phyloP scores from a whole-genome alignment of 2,329 filamentous ascomycete genomes.

The Sporothrix sp. region DNA sequence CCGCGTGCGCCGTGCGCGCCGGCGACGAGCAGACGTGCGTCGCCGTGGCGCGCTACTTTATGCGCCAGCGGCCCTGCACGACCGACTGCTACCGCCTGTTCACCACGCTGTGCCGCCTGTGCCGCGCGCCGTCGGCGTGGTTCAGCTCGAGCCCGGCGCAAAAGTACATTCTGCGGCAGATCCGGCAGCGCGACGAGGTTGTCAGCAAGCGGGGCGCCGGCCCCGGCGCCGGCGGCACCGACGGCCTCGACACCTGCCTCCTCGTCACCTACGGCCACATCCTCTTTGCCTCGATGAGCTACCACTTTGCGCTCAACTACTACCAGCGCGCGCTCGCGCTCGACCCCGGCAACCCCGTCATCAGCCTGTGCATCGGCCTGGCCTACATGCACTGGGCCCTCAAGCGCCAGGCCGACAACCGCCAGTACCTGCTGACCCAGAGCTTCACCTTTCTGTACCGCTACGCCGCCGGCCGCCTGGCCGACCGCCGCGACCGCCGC shows the following conservation, averaged over 20 bases:
- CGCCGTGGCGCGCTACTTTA: slow-evolving; percentile 69
- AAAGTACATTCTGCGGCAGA: slow-evolving; percentile 84
- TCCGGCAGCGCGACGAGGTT: slow-evolving; percentile 75
- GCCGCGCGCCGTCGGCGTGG: slow-evolving; percentile 58
- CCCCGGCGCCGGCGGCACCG: slow-evolving; percentile 61
- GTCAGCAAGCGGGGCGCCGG: slow-evolving; percentile 74
- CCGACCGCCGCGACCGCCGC: slow-evolving; percentile 15
- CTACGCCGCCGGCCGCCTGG: slow-evolving; percentile 55
- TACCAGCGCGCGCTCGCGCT: slow-evolving; percentile 70
- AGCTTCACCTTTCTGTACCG: slow-evolving; percentile 70
- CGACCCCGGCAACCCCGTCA: slow-evolving; percentile 63
- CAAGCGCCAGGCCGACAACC: slow-evolving; percentile 81
- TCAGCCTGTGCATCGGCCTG: slow-evolving; percentile 72
- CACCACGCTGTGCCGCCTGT: slow-evolving; percentile 64
- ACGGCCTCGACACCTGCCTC: slow-evolving; percentile 62
- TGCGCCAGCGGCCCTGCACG: slow-evolving; percentile 69
- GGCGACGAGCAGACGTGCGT: slow-evolving; percentile 69
- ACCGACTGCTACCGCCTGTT: slow-evolving; percentile 81
- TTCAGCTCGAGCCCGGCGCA: slow-evolving; percentile 75
- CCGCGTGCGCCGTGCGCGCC: slow-evolving; percentile 71
- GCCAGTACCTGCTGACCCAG: slow-evolving; percentile 79
- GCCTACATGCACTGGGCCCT: slow-evolving; percentile 82
- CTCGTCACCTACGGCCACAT: slow-evolving; percentile 88
- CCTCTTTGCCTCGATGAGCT: slow-evolving; percentile 72
- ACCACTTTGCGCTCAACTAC: slow-evolving; percentile 77